Percentiles rank a stretch among this genome's conserved stretches.
Conservation (phyloP, 73 alveolate genomes). For the Tetrahymena malaccensis region DNA sequence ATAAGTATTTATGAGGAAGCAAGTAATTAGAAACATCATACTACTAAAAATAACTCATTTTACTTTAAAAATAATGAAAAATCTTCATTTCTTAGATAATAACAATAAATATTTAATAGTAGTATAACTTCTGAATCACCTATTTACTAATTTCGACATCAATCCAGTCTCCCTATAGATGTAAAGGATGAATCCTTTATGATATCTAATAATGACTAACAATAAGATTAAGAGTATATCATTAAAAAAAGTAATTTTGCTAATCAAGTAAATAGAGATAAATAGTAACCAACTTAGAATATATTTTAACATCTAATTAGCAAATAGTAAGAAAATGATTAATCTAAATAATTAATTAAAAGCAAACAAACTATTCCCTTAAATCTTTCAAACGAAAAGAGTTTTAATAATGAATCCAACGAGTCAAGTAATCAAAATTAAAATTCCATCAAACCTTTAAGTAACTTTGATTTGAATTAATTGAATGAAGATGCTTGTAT, state of each 20-base stretch:
- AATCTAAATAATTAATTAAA: no score
- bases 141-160: no score
- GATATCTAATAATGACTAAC: background rate
- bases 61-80: background rate
- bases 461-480: background rate
- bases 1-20: background rate
- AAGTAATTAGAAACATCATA: no score
- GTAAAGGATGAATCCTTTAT: background rate
- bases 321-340: no score
- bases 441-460: background rate
- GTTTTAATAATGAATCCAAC: no score
- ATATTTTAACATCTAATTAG: no score
- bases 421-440: no score
- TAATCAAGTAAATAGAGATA: no score
- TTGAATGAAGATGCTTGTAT: background rate
- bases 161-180: background rate
- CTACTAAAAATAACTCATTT: background rate
- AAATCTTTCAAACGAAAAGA: no score
- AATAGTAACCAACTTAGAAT: no score
- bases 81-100: background rate
- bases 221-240: background rate
- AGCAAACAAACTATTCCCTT: no score
- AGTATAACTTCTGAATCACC: background rate
- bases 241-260: background rate
- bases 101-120: no score